Evolutionary conservation across 495 filamentous ascomycete genomes (phyloP).

Genomic region (Sordaria brevicollis): DNA sequence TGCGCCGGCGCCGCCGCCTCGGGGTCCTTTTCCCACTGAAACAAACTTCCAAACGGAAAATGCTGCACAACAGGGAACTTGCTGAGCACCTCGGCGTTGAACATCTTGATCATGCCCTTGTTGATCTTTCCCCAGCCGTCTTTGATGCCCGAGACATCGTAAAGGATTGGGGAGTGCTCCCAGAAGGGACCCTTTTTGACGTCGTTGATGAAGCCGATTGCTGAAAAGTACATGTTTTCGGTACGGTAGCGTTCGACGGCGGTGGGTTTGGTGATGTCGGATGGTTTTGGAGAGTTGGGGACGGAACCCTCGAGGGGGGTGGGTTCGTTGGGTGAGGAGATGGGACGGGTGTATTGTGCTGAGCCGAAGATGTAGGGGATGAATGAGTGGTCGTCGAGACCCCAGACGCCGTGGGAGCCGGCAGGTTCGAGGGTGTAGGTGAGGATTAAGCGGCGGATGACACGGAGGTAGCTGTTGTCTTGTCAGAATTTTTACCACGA

Average conservation of each 20-base stretch:
- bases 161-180: slow-evolving; percentile 95
- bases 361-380: slow-evolving; percentile 95
- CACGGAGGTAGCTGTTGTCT: slow-evolving; percentile 57
- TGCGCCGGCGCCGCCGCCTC: slow-evolving; percentile 36
- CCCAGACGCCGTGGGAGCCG: slow-evolving; percentile 93
- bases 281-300: slow-evolving; percentile 57
- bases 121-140: slow-evolving; percentile 98
- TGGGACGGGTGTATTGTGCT: slow-evolving; percentile 71
- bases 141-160: slow-evolving; percentile 82
- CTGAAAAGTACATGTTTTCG: slow-evolving; percentile 90
- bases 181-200: slow-evolving; percentile 97
- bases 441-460: slow-evolving; percentile 74
- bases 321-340: slow-evolving; percentile 46
- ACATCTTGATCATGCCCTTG: slow-evolving; percentile 99
- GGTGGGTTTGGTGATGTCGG: slow-evolving; percentile 52
- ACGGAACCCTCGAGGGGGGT: slow-evolving; percentile 69
- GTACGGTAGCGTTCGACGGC: slow-evolving; percentile 59
- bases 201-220: slow-evolving; percentile 97
- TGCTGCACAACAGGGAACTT: slow-evolving; percentile 98
- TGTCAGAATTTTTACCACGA: background rate
- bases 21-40: slow-evolving; percentile 71
- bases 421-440: slow-evolving; percentile 95
- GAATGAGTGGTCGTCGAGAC: slow-evolving; percentile 93
- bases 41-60: slow-evolving; percentile 83
- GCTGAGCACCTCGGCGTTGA: slow-evolving; percentile 80